Evolutionary conservation across 352 stramenopile species (phyloP).

Genomic region (Globisporangium paddicum): DNA sequence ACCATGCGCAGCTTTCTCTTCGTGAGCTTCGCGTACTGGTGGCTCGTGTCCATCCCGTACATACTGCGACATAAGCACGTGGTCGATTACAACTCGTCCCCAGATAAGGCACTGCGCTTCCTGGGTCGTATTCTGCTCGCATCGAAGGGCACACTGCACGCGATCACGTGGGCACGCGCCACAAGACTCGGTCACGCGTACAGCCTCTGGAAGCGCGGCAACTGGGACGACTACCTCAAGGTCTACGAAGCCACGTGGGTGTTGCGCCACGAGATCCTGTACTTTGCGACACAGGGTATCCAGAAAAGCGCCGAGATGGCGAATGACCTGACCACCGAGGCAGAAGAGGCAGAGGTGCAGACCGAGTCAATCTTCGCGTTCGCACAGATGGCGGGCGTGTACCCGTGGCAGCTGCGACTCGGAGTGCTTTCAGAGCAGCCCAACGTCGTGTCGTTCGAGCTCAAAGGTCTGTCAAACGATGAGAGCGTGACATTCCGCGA

Average conservation of each 20-base stretch:
- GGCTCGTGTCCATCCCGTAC: slow-evolving; percentile 62
- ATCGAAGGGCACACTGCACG: slow-evolving; percentile 57
- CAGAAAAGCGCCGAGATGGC: slow-evolving; percentile 29
- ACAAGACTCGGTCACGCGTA: slow-evolving; percentile 63
- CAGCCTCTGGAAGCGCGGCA: slow-evolving; percentile 67
- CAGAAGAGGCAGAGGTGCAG: slow-evolving; percentile 7
- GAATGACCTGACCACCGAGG: slow-evolving; percentile 1
- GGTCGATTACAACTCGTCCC: slow-evolving; percentile 41
- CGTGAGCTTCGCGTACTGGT: slow-evolving; percentile 68
- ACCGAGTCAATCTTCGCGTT: slow-evolving; percentile 60
- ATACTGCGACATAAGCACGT: slow-evolving; percentile 54
- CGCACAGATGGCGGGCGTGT: slow-evolving; percentile 57
- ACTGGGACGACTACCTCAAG: slow-evolving; percentile 86
- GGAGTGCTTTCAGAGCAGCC: slow-evolving; percentile 40
- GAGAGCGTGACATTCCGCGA: slow-evolving; percentile 79
- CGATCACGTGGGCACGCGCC: slow-evolving; percentile 64
- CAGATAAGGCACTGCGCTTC: slow-evolving; percentile 63
- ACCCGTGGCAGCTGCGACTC: slow-evolving; percentile 54
- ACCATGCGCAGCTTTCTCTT: slow-evolving; percentile 75
- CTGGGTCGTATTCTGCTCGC: slow-evolving; percentile 58
- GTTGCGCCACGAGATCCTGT: slow-evolving; percentile 74
- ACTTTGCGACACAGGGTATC: slow-evolving; percentile 80
- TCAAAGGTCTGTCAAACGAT: slow-evolving; percentile 54
- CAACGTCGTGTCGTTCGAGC: slow-evolving; percentile 64
- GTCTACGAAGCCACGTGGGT: slow-evolving; percentile 84